These are phyloP conservation scores for Rhizopus delemar DNA, from an alignment of 371 early-diverging fungal genomes.

Conservation along the genomic window DNA sequence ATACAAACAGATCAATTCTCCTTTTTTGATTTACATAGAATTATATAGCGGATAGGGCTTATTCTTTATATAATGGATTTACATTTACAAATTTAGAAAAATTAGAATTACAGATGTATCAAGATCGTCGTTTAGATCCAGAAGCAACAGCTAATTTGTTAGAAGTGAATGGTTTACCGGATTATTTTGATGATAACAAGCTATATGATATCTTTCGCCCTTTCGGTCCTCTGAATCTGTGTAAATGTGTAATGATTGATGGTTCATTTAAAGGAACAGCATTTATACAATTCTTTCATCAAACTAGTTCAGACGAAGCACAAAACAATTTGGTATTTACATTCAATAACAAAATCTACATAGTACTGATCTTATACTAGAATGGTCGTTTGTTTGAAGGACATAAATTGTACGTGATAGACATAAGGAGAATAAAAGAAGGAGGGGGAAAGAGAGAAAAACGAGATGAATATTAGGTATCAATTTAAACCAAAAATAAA, in stretches of 20 bases:
- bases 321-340: conserved; percentile 30
- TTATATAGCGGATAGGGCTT: conserved; percentile 36
- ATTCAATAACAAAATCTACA: conserved; percentile 6
- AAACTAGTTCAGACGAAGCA: conserved; percentile 33
- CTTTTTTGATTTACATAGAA: conserved; percentile 11
- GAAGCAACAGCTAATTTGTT: conserved; percentile 32
- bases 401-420: conserved; percentile 43
- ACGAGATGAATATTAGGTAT: neutral
- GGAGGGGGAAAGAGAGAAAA: conserved; percentile 5
- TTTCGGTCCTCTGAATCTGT: conserved; percentile 45
- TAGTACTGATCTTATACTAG: conserved; percentile 33
- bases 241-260: conserved; percentile 29
- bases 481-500: conserved; percentile 3
- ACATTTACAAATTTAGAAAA: conserved; percentile 35
- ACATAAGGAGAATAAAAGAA: conserved; percentile 18
- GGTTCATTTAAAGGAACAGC: conserved; percentile 33
- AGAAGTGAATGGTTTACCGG: conserved; percentile 34
- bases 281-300: conserved; percentile 40
- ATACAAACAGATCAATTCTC: neutral
- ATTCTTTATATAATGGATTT: conserved; percentile 39
- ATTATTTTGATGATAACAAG: conserved; percentile 30
- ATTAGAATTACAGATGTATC: conserved; percentile 37
- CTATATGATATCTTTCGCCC: conserved; percentile 42
- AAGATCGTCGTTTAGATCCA: conserved; percentile 29
- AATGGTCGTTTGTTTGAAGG: conserved; percentile 35